Evolutionary conservation across 805 yeast genomes (phyloP).

Genomic region (Candida ficus): DNA sequence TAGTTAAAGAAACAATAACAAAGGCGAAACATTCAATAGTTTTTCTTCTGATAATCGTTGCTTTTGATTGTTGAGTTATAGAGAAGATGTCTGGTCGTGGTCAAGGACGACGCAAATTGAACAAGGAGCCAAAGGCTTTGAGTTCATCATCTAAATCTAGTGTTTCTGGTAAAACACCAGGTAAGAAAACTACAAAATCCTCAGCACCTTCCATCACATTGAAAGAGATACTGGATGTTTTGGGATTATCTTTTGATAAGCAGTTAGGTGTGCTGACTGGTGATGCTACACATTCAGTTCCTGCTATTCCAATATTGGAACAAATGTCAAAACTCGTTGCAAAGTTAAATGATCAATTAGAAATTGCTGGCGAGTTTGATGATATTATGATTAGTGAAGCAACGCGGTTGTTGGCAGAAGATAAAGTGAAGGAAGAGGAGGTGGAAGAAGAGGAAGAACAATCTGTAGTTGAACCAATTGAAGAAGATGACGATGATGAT

Average conservation of each 20-base stretch:
- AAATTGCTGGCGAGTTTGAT: constrained; percentile 26
- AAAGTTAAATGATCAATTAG: constrained; percentile 36
- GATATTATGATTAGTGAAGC: constrained; percentile 17
- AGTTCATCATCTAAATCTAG: background rate
- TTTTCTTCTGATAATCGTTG: too few species aligned
- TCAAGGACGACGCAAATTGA: constrained; percentile 7
- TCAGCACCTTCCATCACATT: constrained; percentile 38
- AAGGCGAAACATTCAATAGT: too few species aligned
- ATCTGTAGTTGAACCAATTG: constrained; percentile 32
- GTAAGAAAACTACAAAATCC: constrained; percentile 24
- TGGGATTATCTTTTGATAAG: constrained; percentile 51
- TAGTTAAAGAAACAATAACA: too few species aligned
- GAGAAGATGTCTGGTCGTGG: constrained; percentile 5
- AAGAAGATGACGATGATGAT: constrained; percentile 36
- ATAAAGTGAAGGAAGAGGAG: constrained; percentile 26
- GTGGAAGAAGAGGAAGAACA: constrained; percentile 37
- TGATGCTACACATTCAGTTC: constrained; percentile 41
- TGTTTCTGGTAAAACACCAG: constrained; percentile 21
- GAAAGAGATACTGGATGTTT: constrained; percentile 45
- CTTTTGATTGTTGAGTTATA: too few species aligned
- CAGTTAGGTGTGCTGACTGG: constrained; percentile 61
- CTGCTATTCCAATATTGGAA: constrained; percentile 21
- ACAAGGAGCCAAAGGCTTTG: background rate
- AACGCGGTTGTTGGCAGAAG: constrained; percentile 2
- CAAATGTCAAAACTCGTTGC: constrained; percentile 31